Conservation (phyloP, 2,329 filamentous ascomycete species). For the Xylariaceae sp. region DNA sequence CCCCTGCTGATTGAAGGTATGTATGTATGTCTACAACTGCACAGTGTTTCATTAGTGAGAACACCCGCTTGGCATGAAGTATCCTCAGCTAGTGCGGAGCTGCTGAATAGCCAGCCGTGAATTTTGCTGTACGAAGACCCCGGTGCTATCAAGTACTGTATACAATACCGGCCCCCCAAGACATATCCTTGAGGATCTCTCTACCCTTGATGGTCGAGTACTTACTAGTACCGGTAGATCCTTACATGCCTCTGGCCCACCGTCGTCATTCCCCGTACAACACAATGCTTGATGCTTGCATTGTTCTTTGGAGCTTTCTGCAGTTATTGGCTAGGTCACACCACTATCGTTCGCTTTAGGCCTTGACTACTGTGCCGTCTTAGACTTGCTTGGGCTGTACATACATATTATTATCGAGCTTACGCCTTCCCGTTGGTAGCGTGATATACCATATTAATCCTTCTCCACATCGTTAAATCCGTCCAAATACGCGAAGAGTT, state of each 20-base stretch:
- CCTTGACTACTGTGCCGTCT: conserved; percentile 27
- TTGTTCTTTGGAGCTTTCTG: conserved; percentile 24
- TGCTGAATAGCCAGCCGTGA: conserved; percentile 5
- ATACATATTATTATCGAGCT: conserved; percentile 30
- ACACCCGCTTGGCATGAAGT: conserved; percentile 31
- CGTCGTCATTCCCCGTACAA: conserved; percentile 31
- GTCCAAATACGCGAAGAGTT: conserved; percentile 28
- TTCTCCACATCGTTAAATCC: conserved; percentile 31
- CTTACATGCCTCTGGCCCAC: conserved; percentile 26
- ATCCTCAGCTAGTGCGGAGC: conserved; percentile 33
- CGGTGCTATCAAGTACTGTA: conserved; percentile 21
- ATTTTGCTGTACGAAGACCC: conserved; percentile 17
- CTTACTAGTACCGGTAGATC: conserved; percentile 26
- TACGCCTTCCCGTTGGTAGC: conserved; percentile 25
- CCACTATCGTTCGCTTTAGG: conserved; percentile 27
- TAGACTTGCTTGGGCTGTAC: conserved; percentile 18
- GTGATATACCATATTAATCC: conserved; percentile 28
- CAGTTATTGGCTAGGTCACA: conserved; percentile 28
- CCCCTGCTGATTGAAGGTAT: conserved; percentile 29
- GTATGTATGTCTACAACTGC: conserved; percentile 33
- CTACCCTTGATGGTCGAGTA: conserved; percentile 27
- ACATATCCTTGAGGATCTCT: conserved; percentile 17
- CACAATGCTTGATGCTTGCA: conserved; percentile 31
- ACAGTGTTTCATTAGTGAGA: conserved; percentile 31
- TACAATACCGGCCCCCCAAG: conserved; percentile 16